Conservation (phyloP, 768 basidiomycete species). For the Pulveroboletus frians region DNA sequence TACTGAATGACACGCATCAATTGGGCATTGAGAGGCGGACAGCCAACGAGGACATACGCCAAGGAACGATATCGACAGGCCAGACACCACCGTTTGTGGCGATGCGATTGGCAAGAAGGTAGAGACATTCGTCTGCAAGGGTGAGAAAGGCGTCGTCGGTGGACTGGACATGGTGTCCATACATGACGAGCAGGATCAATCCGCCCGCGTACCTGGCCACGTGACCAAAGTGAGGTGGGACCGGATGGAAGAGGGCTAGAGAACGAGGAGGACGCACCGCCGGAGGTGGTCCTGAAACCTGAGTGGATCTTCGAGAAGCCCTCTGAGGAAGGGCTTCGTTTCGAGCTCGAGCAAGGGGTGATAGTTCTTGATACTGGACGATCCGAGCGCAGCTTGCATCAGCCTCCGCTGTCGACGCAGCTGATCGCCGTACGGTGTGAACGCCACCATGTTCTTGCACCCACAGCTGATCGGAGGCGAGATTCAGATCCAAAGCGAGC, state of each 20-base stretch:
- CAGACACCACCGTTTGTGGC: conserved; percentile 41
- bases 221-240: conserved; percentile 20
- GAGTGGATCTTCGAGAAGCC: conserved; percentile 42
- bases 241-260: too few relatives aligned
- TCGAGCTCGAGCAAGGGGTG: conserved; percentile 52
- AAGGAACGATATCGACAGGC: conserved; percentile 38
- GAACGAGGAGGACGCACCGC: conserved; percentile 19
- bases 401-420: conserved; percentile 61
- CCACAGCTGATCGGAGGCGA: conserved; percentile 37
- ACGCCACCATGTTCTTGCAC: conserved; percentile 68
- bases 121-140: conserved; percentile 41
- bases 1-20: conserved; percentile 28
- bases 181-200: conserved; percentile 54
- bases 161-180: conserved; percentile 48
- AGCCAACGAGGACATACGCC: conserved; percentile 19
- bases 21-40: too few relatives aligned
- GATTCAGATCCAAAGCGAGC: conserved; percentile 1
- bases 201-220: conserved; percentile 43
- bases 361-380: conserved; percentile 49
- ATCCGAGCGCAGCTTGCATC: conserved; percentile 59
- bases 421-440: conserved; percentile 60
- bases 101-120: conserved; percentile 40
- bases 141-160: conserved; percentile 38
- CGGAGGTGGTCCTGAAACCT: conserved; percentile 34
- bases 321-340: conserved; percentile 52